A percentile compares a stretch with the other conserved stretches of the same genome.
Conservation (phyloP, 169 alveolate species). For the Plasmodium fragile region DNA sequence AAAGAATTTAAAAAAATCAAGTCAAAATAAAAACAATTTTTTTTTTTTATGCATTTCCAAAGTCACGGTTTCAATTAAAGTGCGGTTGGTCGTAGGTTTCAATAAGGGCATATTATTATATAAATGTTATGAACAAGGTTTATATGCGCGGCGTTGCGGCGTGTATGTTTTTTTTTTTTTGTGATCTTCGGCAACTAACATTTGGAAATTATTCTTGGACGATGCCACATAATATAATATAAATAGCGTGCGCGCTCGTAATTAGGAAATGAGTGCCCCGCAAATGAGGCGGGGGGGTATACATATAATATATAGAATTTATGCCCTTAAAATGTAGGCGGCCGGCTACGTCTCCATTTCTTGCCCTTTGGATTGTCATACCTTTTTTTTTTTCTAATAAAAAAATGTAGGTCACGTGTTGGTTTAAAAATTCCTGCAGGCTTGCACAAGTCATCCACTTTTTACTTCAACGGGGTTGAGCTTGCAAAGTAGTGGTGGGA, state of each 20-base stretch:
- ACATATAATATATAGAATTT: no score
- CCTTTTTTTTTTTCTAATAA: conserved; percentile 19
- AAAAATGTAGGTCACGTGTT: neutral
- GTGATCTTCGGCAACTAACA: neutral
- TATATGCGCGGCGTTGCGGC: neutral
- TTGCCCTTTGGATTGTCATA: neutral
- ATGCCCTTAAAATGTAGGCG: neutral
- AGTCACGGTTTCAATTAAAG: neutral
- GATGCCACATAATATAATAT: neutral
- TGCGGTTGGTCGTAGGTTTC: neutral
- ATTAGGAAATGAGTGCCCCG: neutral
- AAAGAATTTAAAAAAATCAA: neutral
- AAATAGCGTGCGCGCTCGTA: neutral
- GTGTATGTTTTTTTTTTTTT: neutral
- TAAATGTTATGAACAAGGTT: neutral
- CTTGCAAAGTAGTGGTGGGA: neutral
- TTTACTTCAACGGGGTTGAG: conserved; percentile 35
- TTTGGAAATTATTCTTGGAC: no score
- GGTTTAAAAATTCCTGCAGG: neutral
- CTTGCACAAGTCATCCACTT: conserved; percentile 22
- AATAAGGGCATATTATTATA: neutral
- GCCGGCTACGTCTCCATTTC: neutral
- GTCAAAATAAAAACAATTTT: neutral
- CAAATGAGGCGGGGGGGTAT: neutral
- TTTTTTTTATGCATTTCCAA: no score